These are phyloP conservation scores for Lentinula detonsa DNA, from an alignment of 768 basidiomycete species.

Conservation along the genomic window DNA sequence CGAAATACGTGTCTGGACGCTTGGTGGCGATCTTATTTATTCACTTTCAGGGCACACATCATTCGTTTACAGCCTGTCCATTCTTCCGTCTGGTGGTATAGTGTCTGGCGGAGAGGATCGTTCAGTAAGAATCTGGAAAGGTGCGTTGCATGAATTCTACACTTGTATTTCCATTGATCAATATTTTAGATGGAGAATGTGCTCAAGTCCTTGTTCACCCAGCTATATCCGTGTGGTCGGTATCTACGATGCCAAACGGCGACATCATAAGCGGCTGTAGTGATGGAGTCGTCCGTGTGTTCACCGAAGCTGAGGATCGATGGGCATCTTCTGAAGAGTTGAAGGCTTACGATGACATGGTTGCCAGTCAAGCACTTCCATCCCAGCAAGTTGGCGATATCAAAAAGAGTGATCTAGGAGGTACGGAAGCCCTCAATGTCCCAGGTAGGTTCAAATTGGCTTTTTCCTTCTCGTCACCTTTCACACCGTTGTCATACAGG, in stretches of 20 bases:
- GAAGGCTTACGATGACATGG: constrained; percentile 66
- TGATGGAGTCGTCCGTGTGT: constrained; percentile 83
- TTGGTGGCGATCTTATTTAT: constrained; percentile 71
- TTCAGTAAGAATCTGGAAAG: constrained; percentile 86
- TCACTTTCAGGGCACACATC: constrained; percentile 93
- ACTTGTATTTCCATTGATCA: constrained; percentile 1
- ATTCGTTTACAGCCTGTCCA: constrained; percentile 88
- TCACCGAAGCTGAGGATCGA: constrained; percentile 67
- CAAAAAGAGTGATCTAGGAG: constrained; percentile 86
- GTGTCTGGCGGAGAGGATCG: constrained; percentile 95
- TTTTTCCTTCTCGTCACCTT: neutral
- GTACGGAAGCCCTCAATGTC: constrained; percentile 66
- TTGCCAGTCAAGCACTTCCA: constrained; percentile 76
- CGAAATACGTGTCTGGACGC: constrained; percentile 89
- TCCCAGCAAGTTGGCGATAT: constrained; percentile 89
- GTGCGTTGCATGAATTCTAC: constrained; percentile 30
- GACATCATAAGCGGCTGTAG: constrained; percentile 92
- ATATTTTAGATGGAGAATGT: constrained; percentile 71
- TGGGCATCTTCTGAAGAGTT: constrained; percentile 63
- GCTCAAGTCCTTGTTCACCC: constrained; percentile 88
- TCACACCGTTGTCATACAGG: constrained; percentile 35
- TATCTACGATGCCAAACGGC: constrained; percentile 80
- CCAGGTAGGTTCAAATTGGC: constrained; percentile 50
- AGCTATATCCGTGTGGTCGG: constrained; percentile 96
- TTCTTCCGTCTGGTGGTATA: constrained; percentile 75